Percentiles rank a stretch among this genome's conserved stretches.
Evolutionary conservation across 768 basidiomycete species (phyloP).

Genomic region (Mycena capillaripes): DNA sequence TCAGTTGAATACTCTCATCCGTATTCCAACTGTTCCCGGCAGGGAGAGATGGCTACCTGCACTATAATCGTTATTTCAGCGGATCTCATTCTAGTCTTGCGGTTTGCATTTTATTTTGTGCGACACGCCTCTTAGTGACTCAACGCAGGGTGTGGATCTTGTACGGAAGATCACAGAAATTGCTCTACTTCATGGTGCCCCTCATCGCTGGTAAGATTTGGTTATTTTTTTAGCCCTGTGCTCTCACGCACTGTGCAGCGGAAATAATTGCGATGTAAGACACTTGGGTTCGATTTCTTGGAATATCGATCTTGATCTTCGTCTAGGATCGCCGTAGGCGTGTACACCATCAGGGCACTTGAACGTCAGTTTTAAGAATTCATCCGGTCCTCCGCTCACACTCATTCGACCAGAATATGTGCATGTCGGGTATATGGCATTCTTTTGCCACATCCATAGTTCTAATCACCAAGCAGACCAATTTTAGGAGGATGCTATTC

Average conservation of each 20-base stretch:
- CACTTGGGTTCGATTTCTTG: background rate
- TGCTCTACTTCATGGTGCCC: slow-evolving; percentile 17
- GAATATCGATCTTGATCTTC: background rate
- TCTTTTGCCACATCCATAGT: background rate
- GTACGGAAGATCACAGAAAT: slow-evolving; percentile 5
- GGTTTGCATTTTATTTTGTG: slow-evolving; percentile 1
- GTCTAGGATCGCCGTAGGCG: slow-evolving; percentile 8
- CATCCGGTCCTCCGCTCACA: background rate
- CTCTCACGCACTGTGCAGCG: background rate
- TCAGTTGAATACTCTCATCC: background rate
- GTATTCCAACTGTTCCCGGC: background rate
- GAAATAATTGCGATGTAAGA: slow-evolving; percentile 21
- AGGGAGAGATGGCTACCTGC: slow-evolving; percentile 9
- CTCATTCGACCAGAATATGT: slow-evolving; percentile 2
- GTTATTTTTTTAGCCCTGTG: background rate
- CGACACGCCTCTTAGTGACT: background rate
- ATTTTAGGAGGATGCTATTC: slow-evolving; percentile 25
- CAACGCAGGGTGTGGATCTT: slow-evolving; percentile 17
- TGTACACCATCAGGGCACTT: background rate
- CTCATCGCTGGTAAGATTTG: background rate
- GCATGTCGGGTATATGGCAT: slow-evolving; percentile 14
- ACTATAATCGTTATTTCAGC: slow-evolving; percentile 14
- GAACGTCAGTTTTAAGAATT: background rate
- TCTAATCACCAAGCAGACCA: background rate
- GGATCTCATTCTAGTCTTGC: slow-evolving; percentile 17